Evolutionary conservation across 306 rosid genomes (phyloP).

Genomic region (Morella rubra): DNA sequence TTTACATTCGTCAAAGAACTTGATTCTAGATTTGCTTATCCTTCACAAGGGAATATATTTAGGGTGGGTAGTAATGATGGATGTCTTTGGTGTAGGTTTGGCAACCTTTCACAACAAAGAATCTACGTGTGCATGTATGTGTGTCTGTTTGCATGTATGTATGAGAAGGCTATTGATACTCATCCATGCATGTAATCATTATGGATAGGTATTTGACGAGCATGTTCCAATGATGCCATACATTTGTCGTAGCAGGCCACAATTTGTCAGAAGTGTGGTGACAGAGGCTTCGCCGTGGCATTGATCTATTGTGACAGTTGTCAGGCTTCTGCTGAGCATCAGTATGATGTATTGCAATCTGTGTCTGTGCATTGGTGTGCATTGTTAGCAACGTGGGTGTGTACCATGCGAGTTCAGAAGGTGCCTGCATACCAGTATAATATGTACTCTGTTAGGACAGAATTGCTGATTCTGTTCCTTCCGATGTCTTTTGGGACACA

Average conservation of each 20-base stretch:
- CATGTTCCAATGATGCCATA: not conserved
- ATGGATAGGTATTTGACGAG: not conserved
- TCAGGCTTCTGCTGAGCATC: conserved; percentile 27
- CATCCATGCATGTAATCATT: not conserved
- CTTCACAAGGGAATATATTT: not conserved
- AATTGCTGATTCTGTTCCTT: not conserved
- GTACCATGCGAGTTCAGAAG: too few relatives aligned
- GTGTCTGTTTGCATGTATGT: not conserved
- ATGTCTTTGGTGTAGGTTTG: not conserved
- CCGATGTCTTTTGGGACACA: not conserved
- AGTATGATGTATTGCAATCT: conserved; percentile 21
- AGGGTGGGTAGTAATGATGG: not conserved
- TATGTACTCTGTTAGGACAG: not conserved
- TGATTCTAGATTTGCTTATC: not conserved
- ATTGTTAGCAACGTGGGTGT: not conserved
- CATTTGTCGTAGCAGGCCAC: conserved; percentile 24
- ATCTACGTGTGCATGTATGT: not conserved
- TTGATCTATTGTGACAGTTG: conserved; percentile 30
- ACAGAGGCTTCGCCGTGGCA: conserved; percentile 26
- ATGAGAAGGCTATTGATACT: not conserved
- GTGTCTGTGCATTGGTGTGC: not conserved
- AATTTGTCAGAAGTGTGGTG: conserved; percentile 39
- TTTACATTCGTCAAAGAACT: not conserved
- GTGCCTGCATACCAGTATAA: not conserved
- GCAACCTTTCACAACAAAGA: not conserved